A percentile compares a stretch with the other conserved stretches of the same genome.
phyloP scores from a whole-genome alignment of 2,329 filamentous ascomycete genomes.

The Purpureocillium takamizusanense region DNA sequence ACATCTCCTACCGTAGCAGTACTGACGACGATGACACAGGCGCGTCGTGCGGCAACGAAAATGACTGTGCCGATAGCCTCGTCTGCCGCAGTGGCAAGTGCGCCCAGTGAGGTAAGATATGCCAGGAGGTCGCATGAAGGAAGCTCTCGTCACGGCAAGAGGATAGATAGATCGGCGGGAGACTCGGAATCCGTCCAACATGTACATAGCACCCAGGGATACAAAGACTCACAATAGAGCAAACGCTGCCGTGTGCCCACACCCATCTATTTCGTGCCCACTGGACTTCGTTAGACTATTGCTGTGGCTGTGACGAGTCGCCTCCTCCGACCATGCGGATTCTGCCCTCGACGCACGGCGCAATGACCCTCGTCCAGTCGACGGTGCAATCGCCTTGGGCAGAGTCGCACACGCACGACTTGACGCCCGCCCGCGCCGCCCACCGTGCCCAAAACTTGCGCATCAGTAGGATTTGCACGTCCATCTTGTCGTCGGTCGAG shows the following conservation, averaged over 20 bases:
- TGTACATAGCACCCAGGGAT: too few relatives aligned
- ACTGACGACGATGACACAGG: slow-evolving; percentile 7
- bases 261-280: slow-evolving; percentile 2
- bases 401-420: slow-evolving; percentile 40
- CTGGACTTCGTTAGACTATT: too few relatives aligned
- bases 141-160: too few relatives aligned
- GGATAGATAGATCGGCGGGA: too few relatives aligned
- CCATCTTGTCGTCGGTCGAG: slow-evolving; percentile 31
- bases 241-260: not conserved
- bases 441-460: slow-evolving; percentile 64
- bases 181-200: too few relatives aligned
- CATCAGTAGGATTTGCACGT: slow-evolving; percentile 53
- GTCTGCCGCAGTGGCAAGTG: slow-evolving; percentile 13
- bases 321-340: slow-evolving; percentile 42
- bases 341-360: slow-evolving; percentile 67
- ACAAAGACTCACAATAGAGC: not conserved
- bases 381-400: slow-evolving; percentile 53
- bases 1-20: too few relatives aligned
- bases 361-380: slow-evolving; percentile 74
- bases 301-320: not conserved
- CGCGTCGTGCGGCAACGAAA: slow-evolving; percentile 10
- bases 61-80: slow-evolving; percentile 15
- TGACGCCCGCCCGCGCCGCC: slow-evolving; percentile 58
- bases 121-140: too few relatives aligned
- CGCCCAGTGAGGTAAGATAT: slow-evolving; percentile 2